Evolutionary conservation across 2,329 filamentous ascomycete species (phyloP).

Genomic region (Claviceps cyperi): DNA sequence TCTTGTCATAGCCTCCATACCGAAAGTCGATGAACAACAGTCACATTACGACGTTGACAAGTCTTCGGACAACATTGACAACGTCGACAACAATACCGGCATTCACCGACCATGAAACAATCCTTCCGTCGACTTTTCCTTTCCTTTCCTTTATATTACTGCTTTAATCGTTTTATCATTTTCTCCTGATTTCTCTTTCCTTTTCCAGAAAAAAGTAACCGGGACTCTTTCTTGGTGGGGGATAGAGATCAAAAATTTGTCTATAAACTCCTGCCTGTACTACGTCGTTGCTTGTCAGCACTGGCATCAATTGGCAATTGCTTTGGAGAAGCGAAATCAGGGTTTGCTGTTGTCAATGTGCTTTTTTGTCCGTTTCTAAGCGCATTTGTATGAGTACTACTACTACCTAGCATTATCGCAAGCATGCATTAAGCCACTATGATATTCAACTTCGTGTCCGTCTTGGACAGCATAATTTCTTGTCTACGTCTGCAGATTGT

Average conservation of each 20-base stretch:
- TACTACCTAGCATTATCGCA: background rate
- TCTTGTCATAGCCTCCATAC: background rate
- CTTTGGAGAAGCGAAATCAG: background rate
- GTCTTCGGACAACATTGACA: background rate
- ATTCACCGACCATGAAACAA: background rate
- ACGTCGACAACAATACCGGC: too few relatives aligned
- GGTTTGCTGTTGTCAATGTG: background rate
- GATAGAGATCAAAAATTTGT: background rate
- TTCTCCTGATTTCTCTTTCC: background rate
- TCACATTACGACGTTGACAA: background rate
- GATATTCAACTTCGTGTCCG: background rate
- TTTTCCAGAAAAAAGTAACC: background rate
- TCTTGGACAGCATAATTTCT: background rate
- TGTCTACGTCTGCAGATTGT: slow-evolving; percentile 1
- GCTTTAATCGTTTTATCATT: background rate
- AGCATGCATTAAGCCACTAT: slow-evolving; percentile 1
- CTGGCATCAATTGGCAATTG: background rate
- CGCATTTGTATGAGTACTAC: slow-evolving; percentile 1
- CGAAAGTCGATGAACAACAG: background rate
- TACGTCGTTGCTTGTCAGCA: background rate
- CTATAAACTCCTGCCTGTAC: background rate
- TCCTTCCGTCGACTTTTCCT: background rate
- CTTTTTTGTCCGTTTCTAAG: background rate
- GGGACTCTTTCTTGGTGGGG: background rate
- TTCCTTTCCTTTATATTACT: background rate